Percentiles rank a stretch among this genome's conserved stretches.
Conservation (phyloP, 768 basidiomycete species). For the Leccinum imitatum region DNA sequence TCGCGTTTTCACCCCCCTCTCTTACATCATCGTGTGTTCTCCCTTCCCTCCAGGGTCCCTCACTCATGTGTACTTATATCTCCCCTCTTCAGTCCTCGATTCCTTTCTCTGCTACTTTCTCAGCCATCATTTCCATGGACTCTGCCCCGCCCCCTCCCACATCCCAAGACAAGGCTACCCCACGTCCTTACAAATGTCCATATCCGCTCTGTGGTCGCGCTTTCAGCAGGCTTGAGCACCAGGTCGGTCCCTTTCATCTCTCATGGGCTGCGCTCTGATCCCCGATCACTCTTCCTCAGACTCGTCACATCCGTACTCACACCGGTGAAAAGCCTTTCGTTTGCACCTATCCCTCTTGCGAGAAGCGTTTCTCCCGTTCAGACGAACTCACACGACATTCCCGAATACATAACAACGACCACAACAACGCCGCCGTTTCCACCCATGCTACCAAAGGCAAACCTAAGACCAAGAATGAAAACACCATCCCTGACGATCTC, state of each 20-base stretch:
- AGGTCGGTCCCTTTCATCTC: slow-evolving; percentile 50
- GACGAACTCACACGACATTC: slow-evolving; percentile 97
- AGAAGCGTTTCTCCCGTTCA: slow-evolving; percentile 97
- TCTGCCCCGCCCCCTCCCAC: slow-evolving; percentile 6
- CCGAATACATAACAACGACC: slow-evolving; percentile 81
- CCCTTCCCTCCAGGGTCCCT: slow-evolving; percentile 15
- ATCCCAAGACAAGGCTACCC: slow-evolving; percentile 40
- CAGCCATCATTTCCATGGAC: slow-evolving; percentile 26
- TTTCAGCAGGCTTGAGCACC: slow-evolving; percentile 95
- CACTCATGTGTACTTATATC: slow-evolving; percentile 32
- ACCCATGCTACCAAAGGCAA: slow-evolving; percentile 26
- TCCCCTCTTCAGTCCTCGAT: slow-evolving; percentile 22
- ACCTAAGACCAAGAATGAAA: slow-evolving; percentile 32
- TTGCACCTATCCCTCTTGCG: slow-evolving; percentile 91
- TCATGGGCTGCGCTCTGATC: slow-evolving; percentile 15
- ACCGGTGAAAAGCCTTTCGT: slow-evolving; percentile 97
- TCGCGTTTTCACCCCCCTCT: slow-evolving; percentile 9
- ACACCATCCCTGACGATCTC: slow-evolving; percentile 24
- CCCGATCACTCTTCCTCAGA: slow-evolving; percentile 47
- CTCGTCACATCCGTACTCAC: slow-evolving; percentile 96
- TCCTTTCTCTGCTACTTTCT: slow-evolving; percentile 14
- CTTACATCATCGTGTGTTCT: slow-evolving; percentile 24
- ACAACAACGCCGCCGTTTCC: slow-evolving; percentile 25
- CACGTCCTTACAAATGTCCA: slow-evolving; percentile 95
- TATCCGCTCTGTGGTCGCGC: slow-evolving; percentile 89